These are phyloP conservation scores for Aspergillus coremiiformis DNA, from an alignment of 495 filamentous ascomycete genomes.

Conservation along the genomic window DNA sequence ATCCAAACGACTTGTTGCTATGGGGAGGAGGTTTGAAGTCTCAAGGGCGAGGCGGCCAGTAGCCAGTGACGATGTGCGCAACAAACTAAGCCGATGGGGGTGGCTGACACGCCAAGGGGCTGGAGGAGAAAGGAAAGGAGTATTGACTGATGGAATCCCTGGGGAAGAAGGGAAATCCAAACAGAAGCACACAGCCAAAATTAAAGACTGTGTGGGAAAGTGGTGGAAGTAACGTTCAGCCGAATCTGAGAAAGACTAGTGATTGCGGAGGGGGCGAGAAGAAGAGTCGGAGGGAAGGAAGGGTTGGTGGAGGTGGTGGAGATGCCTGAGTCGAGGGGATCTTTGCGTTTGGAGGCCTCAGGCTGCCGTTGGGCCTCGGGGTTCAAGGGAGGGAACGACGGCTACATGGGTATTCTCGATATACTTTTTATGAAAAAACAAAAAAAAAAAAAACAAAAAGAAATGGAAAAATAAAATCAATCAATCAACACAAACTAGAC, in stretches of 20 bases:
- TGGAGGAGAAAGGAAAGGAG: neutral
- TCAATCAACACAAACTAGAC: neutral
- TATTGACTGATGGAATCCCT: constrained; percentile 5
- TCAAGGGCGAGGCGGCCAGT: constrained; percentile 6
- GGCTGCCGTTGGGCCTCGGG: constrained; percentile 4
- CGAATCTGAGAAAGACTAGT: neutral
- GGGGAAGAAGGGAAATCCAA: constrained; percentile 1
- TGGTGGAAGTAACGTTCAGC: neutral
- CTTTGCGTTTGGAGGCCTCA: neutral
- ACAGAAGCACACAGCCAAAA: neutral
- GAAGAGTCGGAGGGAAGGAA: neutral
- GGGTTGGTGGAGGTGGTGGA: neutral
- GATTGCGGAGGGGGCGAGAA: neutral
- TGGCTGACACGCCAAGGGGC: constrained; percentile 8
- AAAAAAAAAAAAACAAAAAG: too few relatives aligned
- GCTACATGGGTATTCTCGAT: too few relatives aligned
- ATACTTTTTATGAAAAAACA: too few relatives aligned
- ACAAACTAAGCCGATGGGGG: neutral
- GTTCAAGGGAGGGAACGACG: too few relatives aligned
- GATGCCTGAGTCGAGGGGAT: constrained; percentile 1
- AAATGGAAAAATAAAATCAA: too few relatives aligned
- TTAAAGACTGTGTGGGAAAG: neutral
- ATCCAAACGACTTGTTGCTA: constrained; percentile 12
- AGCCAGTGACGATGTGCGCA: constrained; percentile 1
- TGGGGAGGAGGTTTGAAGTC: neutral